Conservation (phyloP, 1,139 yeast species). For the Magnusiomyces sp. region DNA sequence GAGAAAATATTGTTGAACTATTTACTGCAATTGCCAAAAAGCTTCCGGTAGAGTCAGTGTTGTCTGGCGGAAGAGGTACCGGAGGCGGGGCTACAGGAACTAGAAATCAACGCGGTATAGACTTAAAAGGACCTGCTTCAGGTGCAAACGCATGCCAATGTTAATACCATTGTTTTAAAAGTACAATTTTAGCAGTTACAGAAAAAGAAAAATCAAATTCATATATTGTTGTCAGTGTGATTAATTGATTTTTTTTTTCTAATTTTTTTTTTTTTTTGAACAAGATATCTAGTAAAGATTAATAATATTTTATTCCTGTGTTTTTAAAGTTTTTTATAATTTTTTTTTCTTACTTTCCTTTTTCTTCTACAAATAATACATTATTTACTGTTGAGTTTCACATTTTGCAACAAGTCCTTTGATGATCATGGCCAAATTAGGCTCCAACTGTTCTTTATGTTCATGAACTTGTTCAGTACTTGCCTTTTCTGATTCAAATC, state of each 20-base stretch:
- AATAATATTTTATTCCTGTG: no score
- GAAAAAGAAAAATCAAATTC: no score
- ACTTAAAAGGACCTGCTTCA: slow-evolving; percentile 3
- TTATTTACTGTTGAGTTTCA: neutral
- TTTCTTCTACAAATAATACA: neutral
- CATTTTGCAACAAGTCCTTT: neutral
- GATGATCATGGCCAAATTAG: neutral
- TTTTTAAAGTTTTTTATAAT: no score
- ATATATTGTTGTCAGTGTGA: no score
- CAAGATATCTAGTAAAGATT: neutral
- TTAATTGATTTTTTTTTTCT: no score
- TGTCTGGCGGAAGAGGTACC: slow-evolving; percentile 1
- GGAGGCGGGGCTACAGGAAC: slow-evolving; percentile 1
- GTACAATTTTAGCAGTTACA: neutral
- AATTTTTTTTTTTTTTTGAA: neutral
- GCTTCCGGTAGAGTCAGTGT: slow-evolving; percentile 31
- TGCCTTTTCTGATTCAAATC: no score
- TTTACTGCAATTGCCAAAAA: slow-evolving; percentile 67
- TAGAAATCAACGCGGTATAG: slow-evolving; percentile 1
- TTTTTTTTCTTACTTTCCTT: no score
- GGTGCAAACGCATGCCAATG: slow-evolving; percentile 6
- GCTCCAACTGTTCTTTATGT: neutral
- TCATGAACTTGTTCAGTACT: no score
- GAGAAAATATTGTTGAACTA: slow-evolving; percentile 69
- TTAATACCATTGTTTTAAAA: neutral